A percentile compares a stretch with the other conserved stretches of the same genome.
These are phyloP conservation scores for Picea glauca DNA, from an alignment of 75 land plant species.

Conservation along the genomic window DNA sequence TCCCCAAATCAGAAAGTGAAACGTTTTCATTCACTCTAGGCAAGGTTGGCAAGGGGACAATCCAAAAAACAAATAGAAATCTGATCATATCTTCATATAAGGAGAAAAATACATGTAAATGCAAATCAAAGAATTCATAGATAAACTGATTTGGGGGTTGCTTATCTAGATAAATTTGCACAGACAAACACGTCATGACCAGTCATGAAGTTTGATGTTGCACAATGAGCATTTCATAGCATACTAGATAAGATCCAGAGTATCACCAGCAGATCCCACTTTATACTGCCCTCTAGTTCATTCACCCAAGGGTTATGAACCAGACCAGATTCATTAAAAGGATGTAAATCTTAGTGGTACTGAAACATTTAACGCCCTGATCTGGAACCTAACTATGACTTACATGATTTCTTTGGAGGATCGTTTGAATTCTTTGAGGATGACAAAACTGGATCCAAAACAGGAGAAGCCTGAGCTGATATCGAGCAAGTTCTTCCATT, in stretches of 20 bases:
- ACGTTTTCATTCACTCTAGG: not conserved
- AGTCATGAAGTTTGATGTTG: not conserved
- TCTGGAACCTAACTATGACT: not conserved
- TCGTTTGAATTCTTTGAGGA: conserved; percentile 27
- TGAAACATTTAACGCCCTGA: not conserved
- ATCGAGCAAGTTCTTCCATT: not conserved
- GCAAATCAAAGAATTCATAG: not conserved
- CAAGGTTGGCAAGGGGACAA: not conserved
- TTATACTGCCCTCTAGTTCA: not conserved
- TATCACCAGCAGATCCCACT: not conserved
- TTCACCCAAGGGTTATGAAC: not conserved
- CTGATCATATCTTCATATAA: not conserved
- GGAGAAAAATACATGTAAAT: not conserved
- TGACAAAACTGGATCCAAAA: conserved; percentile 26
- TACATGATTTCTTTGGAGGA: conserved; percentile 51
- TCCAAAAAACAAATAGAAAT: not conserved
- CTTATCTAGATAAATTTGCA: not conserved
- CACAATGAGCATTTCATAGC: not conserved
- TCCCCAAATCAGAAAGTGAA: not conserved
- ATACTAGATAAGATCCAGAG: not conserved
- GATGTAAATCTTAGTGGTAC: not conserved
- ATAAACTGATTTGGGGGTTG: not conserved
- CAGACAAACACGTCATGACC: not conserved
- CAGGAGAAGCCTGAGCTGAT: conserved; percentile 33
- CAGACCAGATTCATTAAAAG: not conserved